phyloP scores from a whole-genome alignment of 108 stramenopile species.

The Poteriospumella lacustris region DNA sequence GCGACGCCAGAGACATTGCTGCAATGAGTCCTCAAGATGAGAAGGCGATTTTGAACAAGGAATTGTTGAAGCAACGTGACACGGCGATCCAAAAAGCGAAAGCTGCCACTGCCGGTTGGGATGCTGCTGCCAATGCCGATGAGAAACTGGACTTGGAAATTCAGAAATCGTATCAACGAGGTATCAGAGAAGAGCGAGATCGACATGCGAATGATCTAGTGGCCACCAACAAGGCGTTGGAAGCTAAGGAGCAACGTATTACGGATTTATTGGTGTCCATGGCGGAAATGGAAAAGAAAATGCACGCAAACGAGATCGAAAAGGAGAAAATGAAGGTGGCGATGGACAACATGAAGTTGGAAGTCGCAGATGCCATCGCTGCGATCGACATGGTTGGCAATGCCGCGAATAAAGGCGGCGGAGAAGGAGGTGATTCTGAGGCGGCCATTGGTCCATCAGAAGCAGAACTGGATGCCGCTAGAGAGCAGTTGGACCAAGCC shows the following conservation, averaged over 20 bases:
- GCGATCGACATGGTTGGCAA: not conserved
- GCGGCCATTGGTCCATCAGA: not conserved
- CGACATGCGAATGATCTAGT: conserved; percentile 5
- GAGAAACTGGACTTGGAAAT: conserved; percentile 29
- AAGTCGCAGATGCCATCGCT: conserved; percentile 29
- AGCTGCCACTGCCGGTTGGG: conserved; percentile 46
- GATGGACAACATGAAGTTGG: conserved; percentile 37
- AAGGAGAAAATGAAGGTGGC: conserved; percentile 10
- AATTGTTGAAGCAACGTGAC: conserved; percentile 13
- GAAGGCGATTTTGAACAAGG: not conserved
- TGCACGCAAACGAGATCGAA: not conserved
- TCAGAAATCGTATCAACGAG: not conserved
- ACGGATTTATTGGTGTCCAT: conserved; percentile 11
- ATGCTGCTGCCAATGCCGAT: conserved; percentile 42
- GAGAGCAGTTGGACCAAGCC: conserved; percentile 4
- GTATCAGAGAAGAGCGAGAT: not conserved
- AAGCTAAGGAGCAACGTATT: conserved; percentile 33
- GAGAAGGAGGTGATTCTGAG: not conserved
- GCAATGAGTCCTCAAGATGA: not conserved
- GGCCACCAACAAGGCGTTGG: conserved; percentile 31
- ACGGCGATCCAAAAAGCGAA: conserved; percentile 20
- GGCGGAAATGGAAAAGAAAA: not conserved
- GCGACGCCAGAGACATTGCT: not conserved
- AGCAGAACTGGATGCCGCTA: not conserved
- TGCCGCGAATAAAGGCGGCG: not conserved